Base-by-base conservation (phyloP, 768 basidiomycete genomes). In the Rhodotorula diobovata region DNA sequence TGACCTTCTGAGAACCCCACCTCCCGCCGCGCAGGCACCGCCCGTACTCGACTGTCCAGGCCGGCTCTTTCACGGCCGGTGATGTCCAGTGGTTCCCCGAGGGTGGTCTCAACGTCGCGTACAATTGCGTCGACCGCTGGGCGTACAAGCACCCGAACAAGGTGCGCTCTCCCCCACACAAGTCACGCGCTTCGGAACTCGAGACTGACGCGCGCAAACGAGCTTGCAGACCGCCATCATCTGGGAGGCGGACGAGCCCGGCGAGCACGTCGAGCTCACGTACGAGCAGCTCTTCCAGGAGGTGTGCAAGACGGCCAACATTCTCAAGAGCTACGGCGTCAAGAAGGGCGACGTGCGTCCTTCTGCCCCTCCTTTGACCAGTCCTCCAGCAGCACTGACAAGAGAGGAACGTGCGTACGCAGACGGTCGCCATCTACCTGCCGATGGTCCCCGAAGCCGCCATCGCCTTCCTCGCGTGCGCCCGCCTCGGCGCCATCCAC, bases 61-160 rank as follows among this genome's bases (percentile, higher is more conserved):
- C 89, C 9, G 95, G 95, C 55, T 83, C 85, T 14, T 97, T 98
- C 78, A 84, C 85, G 77, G 86, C 85, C 4, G 95, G 94, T 39
- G 91, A 96, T 79, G 87, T 95, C 69, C 85, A 85, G 72, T 98
- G 95, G 95, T 98, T 97, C 85, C 92, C 92, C 10, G 94, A 99
- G 77, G 95, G 95, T 41, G 88, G 84, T 9, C 59, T 79, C 60
- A 78, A 79, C 62, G 95, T 89, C 2, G 87, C 92, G 16, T 98
- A 98, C 85, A 99, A 99, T 82, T 95, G 93, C 78, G 91, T 99
- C 61, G 96, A 99, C 80, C 87, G 95, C 67, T 94, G 92, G 89
- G 95, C 91, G 25, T 93, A 89, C 83, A 86, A 87, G 79, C 83
- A 93, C 78, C 96, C 95, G 0, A 82, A 96, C 80, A 83, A 82